Base-by-base conservation (phyloP, 495 filamentous ascomycete genomes). In the Neurospora discreta region DNA sequence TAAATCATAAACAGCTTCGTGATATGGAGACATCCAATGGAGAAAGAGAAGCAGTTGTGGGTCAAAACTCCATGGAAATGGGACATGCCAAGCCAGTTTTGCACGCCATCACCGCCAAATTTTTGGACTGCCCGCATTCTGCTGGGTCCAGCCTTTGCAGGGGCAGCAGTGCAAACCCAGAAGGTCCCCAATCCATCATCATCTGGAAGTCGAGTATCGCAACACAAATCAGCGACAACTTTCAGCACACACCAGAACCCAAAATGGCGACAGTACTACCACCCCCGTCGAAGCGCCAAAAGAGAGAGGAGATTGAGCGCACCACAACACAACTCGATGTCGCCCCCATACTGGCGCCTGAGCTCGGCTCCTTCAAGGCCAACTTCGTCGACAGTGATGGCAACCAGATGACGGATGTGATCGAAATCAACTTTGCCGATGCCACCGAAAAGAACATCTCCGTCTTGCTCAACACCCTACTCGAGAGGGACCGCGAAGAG, bases 261-360 rank as follows among this genome's bases (percentile, higher is more conserved):
- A 80, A 65, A 44, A 99, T 99, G 96, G 89, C 96, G 43, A 99
- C 95, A 4, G 81, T 95, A 20, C 79, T 90, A 39, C 96, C 96
- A 18, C 96, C 94, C 26, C 96, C 95, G 46, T 93, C 90, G 69
- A 99, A 98, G 82, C 89, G 94, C 68, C 93, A 97, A 76, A 91
- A 90, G 81, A 88, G 89, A 44, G 94, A 90, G 60, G 87, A 87
- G 68, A 85, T 90, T 26, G 91, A 95, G 73, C 90, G 89, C 78
- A 87, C 91, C 18, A 82, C 86, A 72, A 84, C 89, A 65, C 93
- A 97, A 74, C 90, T 96, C 80, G 89, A 94, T 80, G 87, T 95
- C 71, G 81, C 91, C 8, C 84, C 87, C 39, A 86, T 86, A 26
- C 75, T 91, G 70, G 90, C 92, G 3, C 85, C 87, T 70, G 88